Evolutionary conservation across 352 stramenopile genomes (phyloP).

Genomic region (Thalassiosira livingstoniorum): DNA sequence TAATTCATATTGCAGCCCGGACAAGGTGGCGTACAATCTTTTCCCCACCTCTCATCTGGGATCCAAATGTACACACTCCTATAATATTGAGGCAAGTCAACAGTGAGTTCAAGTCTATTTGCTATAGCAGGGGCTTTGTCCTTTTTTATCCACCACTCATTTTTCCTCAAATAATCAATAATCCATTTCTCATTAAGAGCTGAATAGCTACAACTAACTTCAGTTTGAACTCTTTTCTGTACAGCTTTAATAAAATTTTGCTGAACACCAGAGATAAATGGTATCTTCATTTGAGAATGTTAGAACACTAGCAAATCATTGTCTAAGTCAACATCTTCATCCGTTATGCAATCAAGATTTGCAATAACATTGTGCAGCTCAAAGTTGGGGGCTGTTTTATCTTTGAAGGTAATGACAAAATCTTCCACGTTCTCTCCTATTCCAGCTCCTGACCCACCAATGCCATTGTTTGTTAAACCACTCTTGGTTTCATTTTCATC

Average conservation of each 20-base stretch:
- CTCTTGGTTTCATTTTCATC: too few species aligned
- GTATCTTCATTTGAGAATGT: too few species aligned
- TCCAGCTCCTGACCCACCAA: too few species aligned
- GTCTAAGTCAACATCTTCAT: too few species aligned
- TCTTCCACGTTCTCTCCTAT: too few species aligned
- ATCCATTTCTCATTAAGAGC: background rate
- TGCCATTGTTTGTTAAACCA: too few species aligned
- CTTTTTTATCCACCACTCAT: slow-evolving; percentile 26
- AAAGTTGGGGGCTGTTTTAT: too few species aligned
- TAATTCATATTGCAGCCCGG: slow-evolving; percentile 41
- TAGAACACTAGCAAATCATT: too few species aligned
- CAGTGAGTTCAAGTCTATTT: slow-evolving; percentile 2
- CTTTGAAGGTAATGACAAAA: too few species aligned
- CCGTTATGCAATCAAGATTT: too few species aligned
- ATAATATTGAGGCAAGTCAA: slow-evolving; percentile 49
- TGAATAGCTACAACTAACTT: background rate
- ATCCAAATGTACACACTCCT: slow-evolving; percentile 59
- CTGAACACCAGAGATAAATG: too few species aligned
- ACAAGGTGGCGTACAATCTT: slow-evolving; percentile 45
- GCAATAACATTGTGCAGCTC: too few species aligned
- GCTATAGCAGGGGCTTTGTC: background rate
- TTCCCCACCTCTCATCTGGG: slow-evolving; percentile 50
- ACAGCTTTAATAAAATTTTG: background rate
- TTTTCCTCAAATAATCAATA: slow-evolving; percentile 11
- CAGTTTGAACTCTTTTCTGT: background rate